Conservation (phyloP, 2,329 filamentous ascomycete genomes). For the Peltaster fructicola region DNA sequence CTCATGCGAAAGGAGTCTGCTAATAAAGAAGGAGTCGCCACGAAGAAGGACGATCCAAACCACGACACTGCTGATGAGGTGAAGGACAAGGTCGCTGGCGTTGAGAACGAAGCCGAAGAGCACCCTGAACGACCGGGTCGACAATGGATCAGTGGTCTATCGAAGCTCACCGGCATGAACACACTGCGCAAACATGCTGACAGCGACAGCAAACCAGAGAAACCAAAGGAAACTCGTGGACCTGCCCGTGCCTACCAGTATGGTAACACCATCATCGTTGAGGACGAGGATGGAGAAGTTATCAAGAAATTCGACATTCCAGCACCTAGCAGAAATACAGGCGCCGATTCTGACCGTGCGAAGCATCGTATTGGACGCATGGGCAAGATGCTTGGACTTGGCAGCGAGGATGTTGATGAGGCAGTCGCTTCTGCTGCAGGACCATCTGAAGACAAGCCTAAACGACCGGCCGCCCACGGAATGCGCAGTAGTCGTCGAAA, state of each 20-base stretch:
- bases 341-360: slow-evolving; percentile 13
- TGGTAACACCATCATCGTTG: slow-evolving; percentile 76
- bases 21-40: slow-evolving; percentile 25
- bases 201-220: too few relatives aligned
- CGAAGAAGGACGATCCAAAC: slow-evolving; percentile 29
- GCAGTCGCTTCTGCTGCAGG: slow-evolving; percentile 9
- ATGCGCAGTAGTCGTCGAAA: slow-evolving; percentile 6
- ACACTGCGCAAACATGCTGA: too few relatives aligned
- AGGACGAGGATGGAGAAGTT: slow-evolving; percentile 73
- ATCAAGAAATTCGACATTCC: slow-evolving; percentile 70
- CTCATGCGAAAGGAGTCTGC: slow-evolving; percentile 35
- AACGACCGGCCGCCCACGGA: slow-evolving; percentile 2
- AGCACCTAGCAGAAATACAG: slow-evolving; percentile 25
- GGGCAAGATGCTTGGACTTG: slow-evolving; percentile 37
- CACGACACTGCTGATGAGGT: slow-evolving; percentile 25
- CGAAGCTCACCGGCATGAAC: too few relatives aligned
- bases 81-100: slow-evolving; percentile 8
- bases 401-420: slow-evolving; percentile 12
- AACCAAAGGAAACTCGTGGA: slow-evolving; percentile 38
- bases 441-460: too few relatives aligned
- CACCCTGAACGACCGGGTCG: too few relatives aligned
- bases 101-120: slow-evolving; percentile 18
- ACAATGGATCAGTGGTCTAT: too few relatives aligned
- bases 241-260: slow-evolving; percentile 74
- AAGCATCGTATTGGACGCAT: slow-evolving; percentile 29